Conservation (phyloP, 768 basidiomycete species). For the Trametes coccinea region DNA sequence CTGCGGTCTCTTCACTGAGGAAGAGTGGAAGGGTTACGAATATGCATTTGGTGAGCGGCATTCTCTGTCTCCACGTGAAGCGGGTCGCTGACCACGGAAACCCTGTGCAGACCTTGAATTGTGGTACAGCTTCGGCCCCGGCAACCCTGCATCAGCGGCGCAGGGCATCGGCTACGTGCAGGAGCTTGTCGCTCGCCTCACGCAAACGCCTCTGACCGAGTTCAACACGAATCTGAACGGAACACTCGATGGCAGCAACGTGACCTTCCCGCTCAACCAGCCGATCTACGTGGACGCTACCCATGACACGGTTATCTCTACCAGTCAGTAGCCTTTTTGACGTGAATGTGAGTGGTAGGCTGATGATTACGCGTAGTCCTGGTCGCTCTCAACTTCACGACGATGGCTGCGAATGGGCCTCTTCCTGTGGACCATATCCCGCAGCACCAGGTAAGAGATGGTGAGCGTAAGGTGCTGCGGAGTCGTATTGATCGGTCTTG, state of each 20-base stretch:
- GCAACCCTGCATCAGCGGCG: conserved; percentile 42
- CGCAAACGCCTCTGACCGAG: conserved; percentile 37
- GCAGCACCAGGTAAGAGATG: conserved; percentile 19
- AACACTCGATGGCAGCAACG: conserved; percentile 42
- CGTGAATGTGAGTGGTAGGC: neutral
- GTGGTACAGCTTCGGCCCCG: conserved; percentile 44
- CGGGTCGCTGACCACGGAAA: neutral
- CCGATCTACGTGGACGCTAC: conserved; percentile 47
- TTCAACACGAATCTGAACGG: conserved; percentile 49
- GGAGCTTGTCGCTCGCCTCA: conserved; percentile 45
- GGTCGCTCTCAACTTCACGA: conserved; percentile 48
- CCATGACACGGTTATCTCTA: conserved; percentile 47
- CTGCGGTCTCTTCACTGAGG: conserved; percentile 51
- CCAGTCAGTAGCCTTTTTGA: conserved; percentile 28
- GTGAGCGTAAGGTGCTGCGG: conserved; percentile 18
- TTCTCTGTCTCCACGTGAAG: neutral
- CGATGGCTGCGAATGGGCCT: conserved; percentile 42
- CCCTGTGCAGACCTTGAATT: conserved; percentile 23
- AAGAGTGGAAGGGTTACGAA: conserved; percentile 53
- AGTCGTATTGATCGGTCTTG: neutral
- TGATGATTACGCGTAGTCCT: conserved; percentile 31
- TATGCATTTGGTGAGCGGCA: conserved; percentile 37
- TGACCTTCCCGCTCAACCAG: conserved; percentile 38
- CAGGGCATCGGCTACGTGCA: conserved; percentile 44
- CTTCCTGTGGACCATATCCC: conserved; percentile 41